These are phyloP conservation scores for Linnemannia schmuckeri DNA, from an alignment of 192 early-diverging fungal genomes.

Conservation along the genomic window DNA sequence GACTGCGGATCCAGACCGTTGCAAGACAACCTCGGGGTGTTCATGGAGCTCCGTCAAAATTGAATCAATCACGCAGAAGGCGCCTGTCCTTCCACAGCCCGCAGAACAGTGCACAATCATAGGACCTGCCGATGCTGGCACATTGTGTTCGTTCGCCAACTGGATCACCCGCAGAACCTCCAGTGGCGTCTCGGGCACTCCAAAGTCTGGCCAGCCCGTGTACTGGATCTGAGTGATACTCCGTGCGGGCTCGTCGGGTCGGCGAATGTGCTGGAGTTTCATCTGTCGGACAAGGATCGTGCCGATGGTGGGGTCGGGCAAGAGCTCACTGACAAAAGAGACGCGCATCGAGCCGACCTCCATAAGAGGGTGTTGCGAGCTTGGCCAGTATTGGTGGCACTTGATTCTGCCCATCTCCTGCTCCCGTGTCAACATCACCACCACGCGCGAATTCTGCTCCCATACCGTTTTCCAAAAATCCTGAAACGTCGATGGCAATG, in stretches of 20 bases:
- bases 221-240: conserved; percentile 88
- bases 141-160: conserved; percentile 32
- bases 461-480: conserved; percentile 98
- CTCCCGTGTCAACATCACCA: conserved; percentile 97
- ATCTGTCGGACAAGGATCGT: conserved; percentile 74
- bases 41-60: conserved; percentile 47
- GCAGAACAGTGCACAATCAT: conserved; percentile 72
- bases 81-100: conserved; percentile 72
- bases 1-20: conserved; percentile 75
- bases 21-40: conserved; percentile 82
- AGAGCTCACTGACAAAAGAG: conserved; percentile 66
- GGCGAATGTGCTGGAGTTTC: conserved; percentile 40
- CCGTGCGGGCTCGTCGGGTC: conserved; percentile 33
- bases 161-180: conserved; percentile 71
- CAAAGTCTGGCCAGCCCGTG: conserved; percentile 90
- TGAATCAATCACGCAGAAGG: conserved; percentile 72
- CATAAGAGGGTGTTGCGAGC: conserved; percentile 36
- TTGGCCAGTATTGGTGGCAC: conserved; percentile 95
- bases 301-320: conserved; percentile 60
- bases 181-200: conserved; percentile 81
- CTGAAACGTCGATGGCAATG: conserved; percentile 81
- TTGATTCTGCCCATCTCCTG: conserved; percentile 87
- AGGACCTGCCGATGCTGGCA: conserved; percentile 38
- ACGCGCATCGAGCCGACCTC: conserved; percentile 67
- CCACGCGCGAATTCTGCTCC: conserved; percentile 86